Evolutionary conservation across 73 alveolate genomes (phyloP), one percentile per base, ranked within the genome.

Genomic region (Durusdinium trenchii): DNA sequence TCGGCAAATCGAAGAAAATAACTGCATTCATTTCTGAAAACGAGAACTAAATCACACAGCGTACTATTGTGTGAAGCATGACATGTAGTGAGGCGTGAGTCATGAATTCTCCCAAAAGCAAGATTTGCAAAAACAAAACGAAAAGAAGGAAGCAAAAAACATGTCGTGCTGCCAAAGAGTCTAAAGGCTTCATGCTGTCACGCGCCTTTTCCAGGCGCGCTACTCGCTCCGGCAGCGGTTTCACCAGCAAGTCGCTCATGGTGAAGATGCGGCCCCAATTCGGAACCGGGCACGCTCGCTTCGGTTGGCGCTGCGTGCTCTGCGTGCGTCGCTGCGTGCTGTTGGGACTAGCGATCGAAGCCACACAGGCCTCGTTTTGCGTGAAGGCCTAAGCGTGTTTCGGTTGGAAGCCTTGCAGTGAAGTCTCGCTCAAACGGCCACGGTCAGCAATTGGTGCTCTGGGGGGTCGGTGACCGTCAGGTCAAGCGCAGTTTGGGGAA

Each of bases 171-270:
- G n/a, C n/a, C n/a, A n/a, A n/a, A n/a, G n/a, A n/a, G n/a, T n/a
- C n/a, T n/a, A n/a, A n/a, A n/a, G 94, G 94, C 52, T 43, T 35
- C 94, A 84, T 84, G 52, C 76, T 38, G 52, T 84, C 94, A 16
- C 94, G 28, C 28, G 71, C 94, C 94, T 84, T 84, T 52, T 84
- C 94, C 18, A 84, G 75, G 6, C 94, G 48, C 94, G 48, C 38
- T 52, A 84, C 75, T 51, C 94, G 62, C 50, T 84, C 94, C 26
- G 94, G 42, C n/a, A 84, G 94, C 20, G 94, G 94, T 52, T 84
- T 84, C 52, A 84, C 94, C 94, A 84, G 40, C 38, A 84, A 38
- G 54, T 84, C 94, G 75, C 94, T 84, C 94, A 84, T 84, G 94
- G 94, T 52, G 50, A 5, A 3, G 35, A 60, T 23, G 18, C 30